Base-by-base conservation (phyloP, 2,329 filamentous ascomycete genomes). In the Verticillium klebahnii region DNA sequence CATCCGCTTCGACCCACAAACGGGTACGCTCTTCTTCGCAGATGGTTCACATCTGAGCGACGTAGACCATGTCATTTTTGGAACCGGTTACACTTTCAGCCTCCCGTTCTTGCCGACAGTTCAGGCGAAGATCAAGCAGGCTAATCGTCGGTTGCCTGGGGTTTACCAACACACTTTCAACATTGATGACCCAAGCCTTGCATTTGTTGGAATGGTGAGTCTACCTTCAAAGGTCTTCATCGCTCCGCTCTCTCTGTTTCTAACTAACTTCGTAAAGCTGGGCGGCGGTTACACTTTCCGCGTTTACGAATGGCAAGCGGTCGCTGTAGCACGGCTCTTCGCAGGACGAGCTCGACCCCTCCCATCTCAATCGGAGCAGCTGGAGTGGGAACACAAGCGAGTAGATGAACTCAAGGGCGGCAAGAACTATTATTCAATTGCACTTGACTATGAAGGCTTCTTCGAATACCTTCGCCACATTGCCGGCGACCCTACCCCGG, bases 1-100 rank as follows among this genome's bases (percentile, higher is more conserved):
- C n/a, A 72, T 73, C 4, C 69, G 73, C 5, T 70, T 83, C 6
- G 72, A 71, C 12, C 69, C 74, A 0, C 60, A 64, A 52, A 66
- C 67, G 0, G 71, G 79, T 23, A 75, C 72, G 0, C 76, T 86
- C 0, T 72, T 78, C 36, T 86, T 87, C 58, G 76, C 78, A 55
- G 82, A 87, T 58, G 83, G 83, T 0, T 78, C 78, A 0, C 73
- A 67, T 0, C 70, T 84, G 0, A 68, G 78, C 0, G 74, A 80
- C 5, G 79, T 87, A 9, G 84, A 88, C 64, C 71, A 82, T 59
- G 76, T 88, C 32, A 80, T 88, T 50, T 85, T 87, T 61, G 85
- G 82, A 4, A 88, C 85, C 0, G 85, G 85, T 0, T 87, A 86
- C 67, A 80, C 79, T 0, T 87, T 84, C 78, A 83, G 81, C 2